Conservation (phyloP, 768 basidiomycete genomes). For the Trametes coccinea region DNA sequence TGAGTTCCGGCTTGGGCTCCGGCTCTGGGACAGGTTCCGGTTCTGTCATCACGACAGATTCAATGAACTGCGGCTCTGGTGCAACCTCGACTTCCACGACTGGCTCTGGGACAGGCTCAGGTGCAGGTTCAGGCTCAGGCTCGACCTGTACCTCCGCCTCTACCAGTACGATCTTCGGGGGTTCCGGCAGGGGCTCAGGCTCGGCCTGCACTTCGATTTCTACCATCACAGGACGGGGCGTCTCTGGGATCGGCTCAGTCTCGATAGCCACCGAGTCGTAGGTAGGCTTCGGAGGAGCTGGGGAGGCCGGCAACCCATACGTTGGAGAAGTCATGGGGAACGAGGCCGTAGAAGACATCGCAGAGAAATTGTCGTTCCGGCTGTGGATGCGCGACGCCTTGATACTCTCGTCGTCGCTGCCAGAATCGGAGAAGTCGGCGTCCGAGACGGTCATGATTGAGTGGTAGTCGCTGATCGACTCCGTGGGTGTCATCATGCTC, state of each 20-base stretch:
- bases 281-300: constrained; percentile 32
- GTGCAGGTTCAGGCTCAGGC: constrained; percentile 14
- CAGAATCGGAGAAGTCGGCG: constrained; percentile 60
- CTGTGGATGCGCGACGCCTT: constrained; percentile 55
- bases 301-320: constrained; percentile 4
- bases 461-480: constrained; percentile 74
- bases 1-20: constrained; percentile 60
- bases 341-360: constrained; percentile 31
- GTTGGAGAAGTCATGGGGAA: constrained; percentile 14
- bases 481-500: constrained; percentile 63
- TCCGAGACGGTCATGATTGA: constrained; percentile 71
- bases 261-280: constrained; percentile 54
- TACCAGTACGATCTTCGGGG: not conserved
- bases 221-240: constrained; percentile 17
- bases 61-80: constrained; percentile 22
- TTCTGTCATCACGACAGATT: constrained; percentile 30
- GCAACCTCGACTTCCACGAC: not conserved
- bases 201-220: constrained; percentile 18
- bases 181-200: constrained; percentile 4
- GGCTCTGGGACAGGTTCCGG: constrained; percentile 34
- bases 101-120: not conserved
- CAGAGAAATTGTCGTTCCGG: constrained; percentile 28
- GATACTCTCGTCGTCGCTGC: constrained; percentile 71
- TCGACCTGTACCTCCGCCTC: constrained; percentile 9
- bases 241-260: constrained; percentile 26